Percentiles rank a stretch among this genome's conserved stretches.
phyloP scores from a whole-genome alignment of 768 basidiomycete genomes.

The Tylopilus balloui region DNA sequence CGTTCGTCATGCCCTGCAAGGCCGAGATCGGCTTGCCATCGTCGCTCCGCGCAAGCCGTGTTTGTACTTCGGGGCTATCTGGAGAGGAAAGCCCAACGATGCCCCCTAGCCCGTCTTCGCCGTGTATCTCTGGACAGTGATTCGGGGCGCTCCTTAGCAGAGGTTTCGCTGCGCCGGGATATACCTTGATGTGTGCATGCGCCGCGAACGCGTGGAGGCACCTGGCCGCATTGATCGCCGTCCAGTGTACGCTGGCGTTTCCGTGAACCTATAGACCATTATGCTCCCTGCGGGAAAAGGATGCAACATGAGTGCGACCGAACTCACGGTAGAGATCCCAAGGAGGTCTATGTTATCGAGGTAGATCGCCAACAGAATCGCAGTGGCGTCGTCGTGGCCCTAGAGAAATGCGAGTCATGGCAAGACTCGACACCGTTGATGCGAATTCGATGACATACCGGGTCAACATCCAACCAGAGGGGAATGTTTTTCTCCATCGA shows the following conservation, averaged over 20 bases:
- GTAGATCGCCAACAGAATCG: slow-evolving; percentile 73
- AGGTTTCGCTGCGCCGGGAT: slow-evolving; percentile 67
- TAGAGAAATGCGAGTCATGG: slow-evolving; percentile 24
- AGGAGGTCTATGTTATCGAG: slow-evolving; percentile 61
- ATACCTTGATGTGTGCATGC: slow-evolving; percentile 51
- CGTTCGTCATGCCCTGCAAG: slow-evolving; percentile 62
- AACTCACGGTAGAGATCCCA: slow-evolving; percentile 76
- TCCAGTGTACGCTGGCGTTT: slow-evolving; percentile 61
- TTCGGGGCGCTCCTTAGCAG: slow-evolving; percentile 51
- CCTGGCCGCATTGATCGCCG: slow-evolving; percentile 69
- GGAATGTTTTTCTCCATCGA: slow-evolving; percentile 14
- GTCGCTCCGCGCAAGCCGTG: slow-evolving; percentile 42
- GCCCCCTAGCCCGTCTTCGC: slow-evolving; percentile 76
- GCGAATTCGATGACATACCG: slow-evolving; percentile 37
- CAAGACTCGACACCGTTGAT: not conserved
- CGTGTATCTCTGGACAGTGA: slow-evolving; percentile 78
- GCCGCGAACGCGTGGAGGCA: slow-evolving; percentile 76
- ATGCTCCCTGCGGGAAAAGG: not conserved
- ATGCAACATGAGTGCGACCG: not conserved
- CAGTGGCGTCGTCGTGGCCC: slow-evolving; percentile 90
- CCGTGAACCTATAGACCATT: slow-evolving; percentile 64
- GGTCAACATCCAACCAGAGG: slow-evolving; percentile 66
- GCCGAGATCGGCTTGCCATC: slow-evolving; percentile 48
- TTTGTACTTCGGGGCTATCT: slow-evolving; percentile 45
- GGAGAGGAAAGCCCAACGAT: slow-evolving; percentile 67